Evolutionary conservation across 257 asterid species (phyloP).

Genomic region (Agastache rugosa): DNA sequence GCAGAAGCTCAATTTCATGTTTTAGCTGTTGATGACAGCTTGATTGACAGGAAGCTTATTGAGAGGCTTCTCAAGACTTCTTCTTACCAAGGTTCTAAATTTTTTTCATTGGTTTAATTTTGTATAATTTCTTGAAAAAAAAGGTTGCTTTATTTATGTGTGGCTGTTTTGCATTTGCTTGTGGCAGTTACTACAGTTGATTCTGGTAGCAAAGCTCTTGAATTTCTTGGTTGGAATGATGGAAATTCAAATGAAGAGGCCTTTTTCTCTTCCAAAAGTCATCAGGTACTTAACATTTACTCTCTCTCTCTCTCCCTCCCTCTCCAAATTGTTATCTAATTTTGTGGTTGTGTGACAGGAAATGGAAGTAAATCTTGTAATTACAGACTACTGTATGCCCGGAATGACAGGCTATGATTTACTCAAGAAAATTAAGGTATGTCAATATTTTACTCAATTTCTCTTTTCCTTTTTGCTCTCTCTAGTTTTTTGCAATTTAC

Average conservation of each 20-base stretch:
- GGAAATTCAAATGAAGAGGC: slow-evolving; percentile 31
- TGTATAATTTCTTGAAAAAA: slow-evolving; percentile 3
- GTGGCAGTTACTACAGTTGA: slow-evolving; percentile 62
- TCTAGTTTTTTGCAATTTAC: background rate
- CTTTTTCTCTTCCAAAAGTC: slow-evolving; percentile 32
- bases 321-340: background rate
- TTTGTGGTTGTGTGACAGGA: slow-evolving; percentile 41
- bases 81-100: slow-evolving; percentile 55
- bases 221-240: slow-evolving; percentile 56
- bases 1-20: slow-evolving; percentile 63
- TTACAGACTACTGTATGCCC: slow-evolving; percentile 73
- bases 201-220: slow-evolving; percentile 66
- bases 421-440: slow-evolving; percentile 70
- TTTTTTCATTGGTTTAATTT: background rate
- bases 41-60: slow-evolving; percentile 63
- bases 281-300: slow-evolving; percentile 17
- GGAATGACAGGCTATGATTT: slow-evolving; percentile 72
- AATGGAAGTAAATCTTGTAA: slow-evolving; percentile 55
- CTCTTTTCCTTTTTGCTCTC: background rate
- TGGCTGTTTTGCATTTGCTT: slow-evolving; percentile 23
- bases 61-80: slow-evolving; percentile 66
- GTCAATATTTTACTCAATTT: background rate
- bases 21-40: slow-evolving; percentile 67
- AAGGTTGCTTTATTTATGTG: background rate
- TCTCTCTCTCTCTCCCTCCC: background rate